A percentile compares a stretch with the other conserved stretches of the same genome.
Conservation (phyloP, 2,329 filamentous ascomycete species). For the Myriosclerotinia curreyana region DNA sequence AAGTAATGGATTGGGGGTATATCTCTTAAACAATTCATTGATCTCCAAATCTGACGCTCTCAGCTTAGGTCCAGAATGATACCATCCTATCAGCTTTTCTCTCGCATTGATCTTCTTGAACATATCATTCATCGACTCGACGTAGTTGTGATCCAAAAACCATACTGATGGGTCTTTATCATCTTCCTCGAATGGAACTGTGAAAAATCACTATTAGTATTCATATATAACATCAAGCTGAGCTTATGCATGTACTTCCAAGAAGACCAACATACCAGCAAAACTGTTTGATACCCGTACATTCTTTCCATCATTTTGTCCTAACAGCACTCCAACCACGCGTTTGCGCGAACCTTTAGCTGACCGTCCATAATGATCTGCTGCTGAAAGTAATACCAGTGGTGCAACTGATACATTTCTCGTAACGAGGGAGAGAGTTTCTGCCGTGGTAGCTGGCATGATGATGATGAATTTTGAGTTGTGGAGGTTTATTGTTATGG, state of each 20-base stretch:
- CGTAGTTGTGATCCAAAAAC: slow-evolving; percentile 99
- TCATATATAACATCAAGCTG: neutral
- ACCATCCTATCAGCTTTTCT: slow-evolving; percentile 99
- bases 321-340: slow-evolving; percentile 90
- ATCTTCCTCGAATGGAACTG: slow-evolving; percentile 98
- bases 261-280: slow-evolving; percentile 63
- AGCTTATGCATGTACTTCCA: too few relatives aligned
- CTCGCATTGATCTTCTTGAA: slow-evolving; percentile 99
- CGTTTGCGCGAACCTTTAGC: slow-evolving; percentile 82
- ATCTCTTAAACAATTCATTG: slow-evolving; percentile 99
- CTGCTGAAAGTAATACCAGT: slow-evolving; percentile 92
- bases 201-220: slow-evolving; percentile 31
- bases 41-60: slow-evolving; percentile 96
- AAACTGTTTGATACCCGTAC: slow-evolving; percentile 99
- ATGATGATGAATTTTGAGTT: slow-evolving; percentile 55
- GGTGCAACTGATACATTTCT: slow-evolving; percentile 96
- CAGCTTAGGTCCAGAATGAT: slow-evolving; percentile 96
- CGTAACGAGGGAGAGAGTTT: slow-evolving; percentile 91
- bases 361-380: slow-evolving; percentile 96
- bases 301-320: slow-evolving; percentile 93
- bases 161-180: slow-evolving; percentile 98
- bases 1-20: slow-evolving; percentile 91
- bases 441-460: slow-evolving; percentile 96
- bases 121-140: slow-evolving; percentile 99
- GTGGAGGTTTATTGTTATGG: slow-evolving; percentile 22